Evolutionary conservation across 495 filamentous ascomycete genomes (phyloP), one percentile per base, ranked within the genome.

Genomic region (Xylaria venustula): DNA sequence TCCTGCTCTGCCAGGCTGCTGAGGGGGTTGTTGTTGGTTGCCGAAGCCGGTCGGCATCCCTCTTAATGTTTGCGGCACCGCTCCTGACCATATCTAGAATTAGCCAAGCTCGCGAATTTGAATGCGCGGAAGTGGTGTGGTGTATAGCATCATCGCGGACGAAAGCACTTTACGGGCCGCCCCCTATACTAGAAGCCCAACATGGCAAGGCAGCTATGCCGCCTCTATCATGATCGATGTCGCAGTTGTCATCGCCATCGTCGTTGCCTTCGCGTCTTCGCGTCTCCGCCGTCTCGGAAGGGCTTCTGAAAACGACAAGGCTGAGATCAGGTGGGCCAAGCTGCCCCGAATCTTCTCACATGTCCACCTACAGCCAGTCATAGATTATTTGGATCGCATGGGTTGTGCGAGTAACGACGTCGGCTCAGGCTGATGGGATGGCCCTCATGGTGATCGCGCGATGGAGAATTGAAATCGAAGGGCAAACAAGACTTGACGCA

Each of bases 11-110:
- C 82, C 83, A 63, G 87, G 82, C 64, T 77, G 77, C 61, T 78
- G 79, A 23, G 85, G 80, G 73, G 86, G 85, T 77, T 80, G 81
- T 63, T 40, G 37, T 40, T 87, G 88, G 65, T 80, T 78, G 66
- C 85, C 83, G 76, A 89, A 90, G 62, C 83, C 85, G 60, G 68
- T 76, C 58, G 87, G 85, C 77, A 90, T 86, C 72, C 84, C 83
- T 78, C 88, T 83, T 58, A 90, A 71, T 71, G 85, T 78, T 76
- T 88, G 88, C 63, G 85, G 87, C 71, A 85, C 82, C 61, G 86
- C 79, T 71, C 84, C 88, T 90, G 65, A 65, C 54, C 45, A 71
- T 19, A 28, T 65, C 63, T 57, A 63, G 62, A 50, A 69, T 71
- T 71, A 71, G 69, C 63, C 58, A 65, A 69, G 34, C 64, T 32